These are phyloP conservation scores for Fusarium phyllophilum DNA, from an alignment of 2,329 filamentous ascomycete species.

Conservation along the genomic window DNA sequence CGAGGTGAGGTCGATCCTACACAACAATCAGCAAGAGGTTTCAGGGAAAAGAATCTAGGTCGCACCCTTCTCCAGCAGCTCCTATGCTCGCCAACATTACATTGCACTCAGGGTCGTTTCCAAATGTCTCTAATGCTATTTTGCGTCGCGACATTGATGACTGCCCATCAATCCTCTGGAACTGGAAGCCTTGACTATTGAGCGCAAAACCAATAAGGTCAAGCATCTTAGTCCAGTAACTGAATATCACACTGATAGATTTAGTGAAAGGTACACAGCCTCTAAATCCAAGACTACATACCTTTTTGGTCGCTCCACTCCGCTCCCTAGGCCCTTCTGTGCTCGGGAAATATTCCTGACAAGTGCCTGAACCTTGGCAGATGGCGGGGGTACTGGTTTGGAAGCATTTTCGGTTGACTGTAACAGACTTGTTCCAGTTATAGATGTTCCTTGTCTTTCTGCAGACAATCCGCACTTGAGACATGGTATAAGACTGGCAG, in stretches of 20 bases:
- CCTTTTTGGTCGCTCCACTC: not conserved
- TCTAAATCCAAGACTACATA: not conserved
- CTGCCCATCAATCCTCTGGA: not conserved
- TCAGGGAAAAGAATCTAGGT: too few species aligned
- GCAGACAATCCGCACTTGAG: not conserved
- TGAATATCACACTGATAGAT: not conserved
- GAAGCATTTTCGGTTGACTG: not conserved
- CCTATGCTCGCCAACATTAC: conserved; percentile 2
- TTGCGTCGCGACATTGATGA: not conserved
- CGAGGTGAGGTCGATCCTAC: not conserved
- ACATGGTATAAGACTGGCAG: not conserved
- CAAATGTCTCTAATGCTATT: not conserved
- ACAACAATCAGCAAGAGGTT: not conserved
- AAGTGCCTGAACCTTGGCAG: not conserved
- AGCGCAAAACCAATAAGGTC: not conserved
- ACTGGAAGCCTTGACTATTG: not conserved
- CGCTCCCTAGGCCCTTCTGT: not conserved
- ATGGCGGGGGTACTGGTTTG: not conserved
- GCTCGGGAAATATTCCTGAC: not conserved
- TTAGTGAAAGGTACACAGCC: not conserved
- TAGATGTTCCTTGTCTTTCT: not conserved
- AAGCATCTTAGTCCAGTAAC: not conserved
- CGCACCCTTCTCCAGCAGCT: conserved; percentile 1
- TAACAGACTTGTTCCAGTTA: too few species aligned
- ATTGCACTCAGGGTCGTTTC: not conserved